Percentiles rank a stretch among this genome's conserved stretches.
phyloP scores from a whole-genome alignment of 306 rosid genomes.

The Sphenostylis stenocarpa region DNA sequence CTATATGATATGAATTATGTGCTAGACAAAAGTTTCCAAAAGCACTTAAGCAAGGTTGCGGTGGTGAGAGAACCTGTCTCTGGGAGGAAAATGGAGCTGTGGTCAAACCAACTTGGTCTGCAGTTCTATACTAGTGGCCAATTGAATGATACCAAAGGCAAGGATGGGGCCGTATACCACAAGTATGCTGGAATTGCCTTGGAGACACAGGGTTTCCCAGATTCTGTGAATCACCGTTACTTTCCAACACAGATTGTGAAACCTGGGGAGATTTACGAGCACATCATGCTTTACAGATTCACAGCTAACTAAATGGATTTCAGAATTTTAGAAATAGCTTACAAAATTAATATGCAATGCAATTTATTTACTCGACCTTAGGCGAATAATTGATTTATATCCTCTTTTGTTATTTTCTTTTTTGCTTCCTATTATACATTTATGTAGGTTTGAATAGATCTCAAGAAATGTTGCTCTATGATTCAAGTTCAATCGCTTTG shows the following conservation, averaged over 20 bases:
- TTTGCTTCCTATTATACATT: neutral
- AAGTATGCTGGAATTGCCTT: slow-evolving; percentile 46
- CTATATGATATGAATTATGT: slow-evolving; percentile 73
- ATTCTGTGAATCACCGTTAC: slow-evolving; percentile 49
- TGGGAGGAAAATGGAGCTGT: slow-evolving; percentile 69
- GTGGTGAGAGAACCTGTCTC: slow-evolving; percentile 43
- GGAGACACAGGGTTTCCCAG: slow-evolving; percentile 73
- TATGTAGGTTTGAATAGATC: neutral
- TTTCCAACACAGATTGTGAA: slow-evolving; percentile 63
- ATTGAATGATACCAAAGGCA: slow-evolving; percentile 49
- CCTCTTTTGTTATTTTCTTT: neutral
- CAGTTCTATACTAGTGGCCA: slow-evolving; percentile 56
- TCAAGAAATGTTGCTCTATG: neutral
- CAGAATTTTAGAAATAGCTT: neutral
- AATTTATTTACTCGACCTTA: too few relatives aligned
- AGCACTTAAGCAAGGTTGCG: slow-evolving; percentile 43
- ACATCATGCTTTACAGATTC: slow-evolving; percentile 60
- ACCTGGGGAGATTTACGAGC: slow-evolving; percentile 59
- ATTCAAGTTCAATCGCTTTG: neutral
- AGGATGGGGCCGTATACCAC: slow-evolving; percentile 42
- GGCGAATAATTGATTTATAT: neutral
- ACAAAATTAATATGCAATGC: neutral
- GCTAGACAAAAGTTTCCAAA: slow-evolving; percentile 24
- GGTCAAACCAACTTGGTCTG: slow-evolving; percentile 60
- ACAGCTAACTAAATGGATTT: slow-evolving; percentile 31